Evolutionary conservation across 768 basidiomycete species (phyloP).

Genomic region (Tephrocybe sp.): DNA sequence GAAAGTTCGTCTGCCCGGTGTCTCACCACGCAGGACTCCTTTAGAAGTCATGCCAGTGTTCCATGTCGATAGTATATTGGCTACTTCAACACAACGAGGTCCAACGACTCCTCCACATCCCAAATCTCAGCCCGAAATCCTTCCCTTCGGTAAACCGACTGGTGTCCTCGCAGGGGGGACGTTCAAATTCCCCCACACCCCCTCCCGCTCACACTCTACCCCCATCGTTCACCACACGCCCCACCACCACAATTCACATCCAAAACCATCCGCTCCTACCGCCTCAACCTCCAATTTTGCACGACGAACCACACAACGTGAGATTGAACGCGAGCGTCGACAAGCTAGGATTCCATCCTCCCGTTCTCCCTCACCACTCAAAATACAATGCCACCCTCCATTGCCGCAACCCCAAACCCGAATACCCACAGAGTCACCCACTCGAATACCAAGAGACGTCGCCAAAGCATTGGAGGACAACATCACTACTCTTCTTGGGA

Average conservation of each 20-base stretch:
- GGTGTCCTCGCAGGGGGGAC: constrained; percentile 7
- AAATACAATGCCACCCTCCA: constrained; percentile 27
- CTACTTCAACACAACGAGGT: constrained; percentile 10
- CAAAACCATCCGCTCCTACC: constrained; percentile 6
- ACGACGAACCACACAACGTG: constrained; percentile 19
- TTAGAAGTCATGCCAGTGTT: constrained; percentile 8
- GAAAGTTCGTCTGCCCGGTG: background rate
- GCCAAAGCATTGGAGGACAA: constrained; percentile 68
- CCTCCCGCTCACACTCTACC: constrained; percentile 16
- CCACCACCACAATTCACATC: constrained; percentile 12
- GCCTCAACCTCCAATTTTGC: constrained; percentile 3
- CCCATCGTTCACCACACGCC: constrained; percentile 13
- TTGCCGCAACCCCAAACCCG: constrained; percentile 15
- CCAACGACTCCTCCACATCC: constrained; percentile 11
- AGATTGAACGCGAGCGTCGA: constrained; percentile 25
- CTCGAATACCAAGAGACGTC: constrained; percentile 45
- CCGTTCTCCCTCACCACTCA: constrained; percentile 54
- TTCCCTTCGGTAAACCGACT: constrained; percentile 16
- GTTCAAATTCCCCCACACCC: constrained; percentile 7
- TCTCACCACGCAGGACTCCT: constrained; percentile 8
- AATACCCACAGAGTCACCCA: constrained; percentile 35
- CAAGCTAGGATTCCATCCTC: constrained; percentile 58
- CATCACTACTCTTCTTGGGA: constrained; percentile 68
- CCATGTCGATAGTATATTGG: constrained; percentile 3
- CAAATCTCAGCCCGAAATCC: constrained; percentile 2